phyloP scores from a whole-genome alignment of 768 basidiomycete species.

The Serendipita vermifera region DNA sequence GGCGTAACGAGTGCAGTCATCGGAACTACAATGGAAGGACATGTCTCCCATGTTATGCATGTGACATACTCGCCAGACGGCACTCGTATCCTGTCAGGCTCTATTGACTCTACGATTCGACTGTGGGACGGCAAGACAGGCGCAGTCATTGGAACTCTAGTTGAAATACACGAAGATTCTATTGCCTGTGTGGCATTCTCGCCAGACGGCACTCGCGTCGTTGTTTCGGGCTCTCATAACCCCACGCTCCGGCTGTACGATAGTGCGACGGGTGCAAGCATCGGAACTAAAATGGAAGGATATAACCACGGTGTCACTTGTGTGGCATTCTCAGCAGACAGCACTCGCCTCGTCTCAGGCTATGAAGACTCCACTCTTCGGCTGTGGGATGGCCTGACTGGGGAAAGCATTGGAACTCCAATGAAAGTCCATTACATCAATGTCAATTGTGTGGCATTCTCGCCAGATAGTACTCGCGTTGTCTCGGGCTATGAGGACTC shows the following conservation, averaged over 20 bases:
- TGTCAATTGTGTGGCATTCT: slow-evolving; percentile 21
- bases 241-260: slow-evolving; percentile 23
- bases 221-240: slow-evolving; percentile 24
- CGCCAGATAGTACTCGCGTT: slow-evolving; percentile 20
- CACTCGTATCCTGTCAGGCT: slow-evolving; percentile 21
- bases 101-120: slow-evolving; percentile 21
- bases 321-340: slow-evolving; percentile 22
- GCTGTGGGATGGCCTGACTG: slow-evolving; percentile 24
- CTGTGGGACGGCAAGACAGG: slow-evolving; percentile 22
- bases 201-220: slow-evolving; percentile 19
- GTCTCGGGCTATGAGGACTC: slow-evolving; percentile 23
- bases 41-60: too few relatives aligned
- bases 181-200: slow-evolving; percentile 22
- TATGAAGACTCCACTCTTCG: slow-evolving; percentile 21
- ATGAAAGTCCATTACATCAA: slow-evolving; percentile 21
- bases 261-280: slow-evolving; percentile 15
- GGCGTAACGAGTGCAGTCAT: too few relatives aligned
- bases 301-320: slow-evolving; percentile 14
- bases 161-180: slow-evolving; percentile 15
- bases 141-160: too few relatives aligned
- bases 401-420: slow-evolving; percentile 22
- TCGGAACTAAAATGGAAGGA: slow-evolving; percentile 11
- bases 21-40: too few relatives aligned
- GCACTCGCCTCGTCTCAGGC: slow-evolving; percentile 21
- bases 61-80: slow-evolving; percentile 22